Conservation (phyloP, 768 basidiomycete species). For the Brasilioporus rufonigricans region DNA sequence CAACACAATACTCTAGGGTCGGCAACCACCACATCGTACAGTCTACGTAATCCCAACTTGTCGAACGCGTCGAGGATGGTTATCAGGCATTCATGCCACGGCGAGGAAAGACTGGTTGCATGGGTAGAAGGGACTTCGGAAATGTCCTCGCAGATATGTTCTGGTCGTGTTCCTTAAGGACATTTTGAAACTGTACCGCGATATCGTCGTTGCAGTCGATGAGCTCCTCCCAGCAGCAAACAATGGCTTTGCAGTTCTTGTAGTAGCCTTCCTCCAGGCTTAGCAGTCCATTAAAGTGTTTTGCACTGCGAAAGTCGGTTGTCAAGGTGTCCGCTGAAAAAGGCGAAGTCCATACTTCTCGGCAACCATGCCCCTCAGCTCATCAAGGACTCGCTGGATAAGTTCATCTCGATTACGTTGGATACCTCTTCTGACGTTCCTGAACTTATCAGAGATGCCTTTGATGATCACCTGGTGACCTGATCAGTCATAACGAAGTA, state of each 20-base stretch:
- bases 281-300: conserved; percentile 52
- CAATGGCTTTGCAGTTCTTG: conserved; percentile 38
- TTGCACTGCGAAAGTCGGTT: conserved; percentile 35
- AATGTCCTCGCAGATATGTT: conserved; percentile 49
- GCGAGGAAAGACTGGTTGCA: conserved; percentile 17
- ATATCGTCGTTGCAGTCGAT: conserved; percentile 39
- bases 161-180: conserved; percentile 49
- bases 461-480: conserved; percentile 44
- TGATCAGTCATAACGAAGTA: conserved; percentile 14
- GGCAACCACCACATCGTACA: neutral
- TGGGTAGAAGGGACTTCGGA: conserved; percentile 43
- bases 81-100: conserved; percentile 6
- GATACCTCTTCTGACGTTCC: conserved; percentile 45
- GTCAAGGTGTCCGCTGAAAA: conserved; percentile 2
- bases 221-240: conserved; percentile 41
- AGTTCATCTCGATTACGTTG: conserved; percentile 45
- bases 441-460: conserved; percentile 48
- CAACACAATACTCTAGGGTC: neutral
- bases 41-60: neutral
- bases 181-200: conserved; percentile 33
- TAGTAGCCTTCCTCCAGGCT: conserved; percentile 56
- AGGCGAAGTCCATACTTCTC: conserved; percentile 21
- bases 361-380: conserved; percentile 42
- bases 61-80: neutral
- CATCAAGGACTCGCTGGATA: conserved; percentile 42